Conservation (phyloP, 495 filamentous ascomycete species). For the Xylaria curta region DNA sequence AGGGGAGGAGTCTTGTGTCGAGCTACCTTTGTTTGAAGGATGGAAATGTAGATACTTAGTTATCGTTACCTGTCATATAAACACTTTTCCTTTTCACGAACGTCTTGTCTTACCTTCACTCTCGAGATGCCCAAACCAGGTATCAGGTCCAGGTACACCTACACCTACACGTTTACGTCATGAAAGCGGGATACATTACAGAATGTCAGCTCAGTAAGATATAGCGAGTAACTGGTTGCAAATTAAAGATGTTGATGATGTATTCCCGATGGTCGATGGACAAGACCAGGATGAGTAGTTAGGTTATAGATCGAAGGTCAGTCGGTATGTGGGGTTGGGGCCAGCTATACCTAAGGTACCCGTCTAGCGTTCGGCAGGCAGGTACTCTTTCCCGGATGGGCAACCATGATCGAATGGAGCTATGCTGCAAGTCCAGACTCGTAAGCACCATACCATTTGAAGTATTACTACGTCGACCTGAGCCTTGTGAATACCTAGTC, state of each 20-base stretch:
- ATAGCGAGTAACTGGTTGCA: neutral
- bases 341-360: neutral
- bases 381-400: neutral
- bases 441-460: slow-evolving; percentile 13
- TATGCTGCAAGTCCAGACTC: neutral
- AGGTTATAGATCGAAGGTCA: neutral
- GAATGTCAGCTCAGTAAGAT: neutral
- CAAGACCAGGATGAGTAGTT: neutral
- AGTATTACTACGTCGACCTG: slow-evolving; percentile 5
- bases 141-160: too few relatives aligned
- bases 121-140: too few relatives aligned
- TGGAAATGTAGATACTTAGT: slow-evolving; percentile 8
- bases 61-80: slow-evolving; percentile 8
- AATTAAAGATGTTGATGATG: neutral
- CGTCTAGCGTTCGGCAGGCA: neutral
- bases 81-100: neutral
- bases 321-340: neutral
- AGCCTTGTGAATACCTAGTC: slow-evolving; percentile 12
- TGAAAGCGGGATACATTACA: neutral
- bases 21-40: neutral
- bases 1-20: slow-evolving; percentile 13
- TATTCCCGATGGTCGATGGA: neutral
- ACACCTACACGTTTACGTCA: neutral
- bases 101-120: neutral
- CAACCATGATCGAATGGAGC: neutral